phyloP scores from a whole-genome alignment of 176 grass and related monocot genomes.

The Phyllostachys edulis region DNA sequence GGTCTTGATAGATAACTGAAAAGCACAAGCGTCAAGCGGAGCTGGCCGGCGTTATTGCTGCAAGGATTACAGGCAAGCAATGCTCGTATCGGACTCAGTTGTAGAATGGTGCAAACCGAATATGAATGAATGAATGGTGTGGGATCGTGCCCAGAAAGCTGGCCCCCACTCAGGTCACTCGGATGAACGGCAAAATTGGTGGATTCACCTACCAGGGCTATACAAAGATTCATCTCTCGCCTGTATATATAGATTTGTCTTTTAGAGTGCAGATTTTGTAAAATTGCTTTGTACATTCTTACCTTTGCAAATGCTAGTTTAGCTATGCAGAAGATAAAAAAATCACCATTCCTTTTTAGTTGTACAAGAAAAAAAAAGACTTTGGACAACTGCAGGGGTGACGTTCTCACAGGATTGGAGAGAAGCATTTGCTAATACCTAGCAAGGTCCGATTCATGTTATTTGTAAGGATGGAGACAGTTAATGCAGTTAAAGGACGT shows the following conservation, averaged over 20 bases:
- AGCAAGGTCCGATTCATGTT: slow-evolving; percentile 30
- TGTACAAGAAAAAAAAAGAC: slow-evolving; percentile 32
- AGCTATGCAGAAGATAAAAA: slow-evolving; percentile 38
- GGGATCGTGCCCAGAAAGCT: slow-evolving; percentile 29
- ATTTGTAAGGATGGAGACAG: slow-evolving; percentile 28
- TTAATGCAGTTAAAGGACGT: slow-evolving; percentile 1
- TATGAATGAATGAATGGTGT: slow-evolving; percentile 38
- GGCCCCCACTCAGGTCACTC: background rate
- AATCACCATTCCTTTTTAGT: slow-evolving; percentile 7
- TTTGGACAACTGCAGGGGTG: slow-evolving; percentile 20
- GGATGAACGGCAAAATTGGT: slow-evolving; percentile 31
- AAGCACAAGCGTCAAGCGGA: slow-evolving; percentile 4
- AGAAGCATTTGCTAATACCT: background rate
- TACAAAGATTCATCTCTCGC: slow-evolving; percentile 35
- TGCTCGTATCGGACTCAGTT: slow-evolving; percentile 37
- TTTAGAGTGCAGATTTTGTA: slow-evolving; percentile 49
- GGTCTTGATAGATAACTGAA: slow-evolving; percentile 23
- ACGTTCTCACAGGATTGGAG: background rate
- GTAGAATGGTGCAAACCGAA: slow-evolving; percentile 47
- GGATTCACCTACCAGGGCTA: slow-evolving; percentile 30
- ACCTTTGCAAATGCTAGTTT: slow-evolving; percentile 42
- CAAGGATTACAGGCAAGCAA: slow-evolving; percentile 34
- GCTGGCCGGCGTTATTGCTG: slow-evolving; percentile 26
- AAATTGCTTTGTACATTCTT: slow-evolving; percentile 65
- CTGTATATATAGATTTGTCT: slow-evolving; percentile 45